Percentiles rank a stretch among this genome's conserved stretches.
Conservation (phyloP, 768 basidiomycete genomes). For the Thelephora aurantiotincta region DNA sequence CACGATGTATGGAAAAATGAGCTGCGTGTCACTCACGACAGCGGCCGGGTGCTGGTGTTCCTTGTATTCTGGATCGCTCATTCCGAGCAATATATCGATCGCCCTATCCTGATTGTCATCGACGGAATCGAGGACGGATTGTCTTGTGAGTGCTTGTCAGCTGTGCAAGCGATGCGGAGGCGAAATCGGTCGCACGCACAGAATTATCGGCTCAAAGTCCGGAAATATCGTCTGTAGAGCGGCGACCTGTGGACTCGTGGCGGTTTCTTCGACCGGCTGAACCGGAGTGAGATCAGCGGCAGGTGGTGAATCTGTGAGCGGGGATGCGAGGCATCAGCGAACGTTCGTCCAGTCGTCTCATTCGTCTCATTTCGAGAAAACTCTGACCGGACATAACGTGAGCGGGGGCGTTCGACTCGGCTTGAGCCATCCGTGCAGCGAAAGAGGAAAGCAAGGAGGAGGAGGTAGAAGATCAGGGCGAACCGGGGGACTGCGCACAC, state of each 20-base stretch:
- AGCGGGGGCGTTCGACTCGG: too few relatives aligned
- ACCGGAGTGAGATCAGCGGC: neutral
- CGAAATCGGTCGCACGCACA: constrained; percentile 27
- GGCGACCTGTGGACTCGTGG: constrained; percentile 32
- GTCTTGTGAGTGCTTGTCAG: constrained; percentile 19
- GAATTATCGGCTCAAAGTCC: constrained; percentile 59
- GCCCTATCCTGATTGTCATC: constrained; percentile 60
- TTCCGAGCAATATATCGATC: constrained; percentile 63
- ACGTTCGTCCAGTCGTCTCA: too few relatives aligned
- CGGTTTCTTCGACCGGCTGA: constrained; percentile 4
- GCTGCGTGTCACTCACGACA: neutral
- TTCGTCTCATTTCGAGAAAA: too few relatives aligned
- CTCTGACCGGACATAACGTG: too few relatives aligned
- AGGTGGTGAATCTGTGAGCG: neutral
- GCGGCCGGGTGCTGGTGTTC: neutral
- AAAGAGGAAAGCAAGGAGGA: too few relatives aligned
- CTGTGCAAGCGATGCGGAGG: neutral
- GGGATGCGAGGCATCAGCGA: too few relatives aligned
- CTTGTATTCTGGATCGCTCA: constrained; percentile 70
- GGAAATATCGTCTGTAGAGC: constrained; percentile 61
- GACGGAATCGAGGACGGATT: constrained; percentile 61
- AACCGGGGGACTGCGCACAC: too few relatives aligned
- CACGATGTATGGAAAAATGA: neutral
- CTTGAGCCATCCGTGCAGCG: too few relatives aligned
- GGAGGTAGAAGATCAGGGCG: too few relatives aligned